phyloP scores from a whole-genome alignment of 2,329 filamentous ascomycete species.

The Epichloe brachyelytri region DNA sequence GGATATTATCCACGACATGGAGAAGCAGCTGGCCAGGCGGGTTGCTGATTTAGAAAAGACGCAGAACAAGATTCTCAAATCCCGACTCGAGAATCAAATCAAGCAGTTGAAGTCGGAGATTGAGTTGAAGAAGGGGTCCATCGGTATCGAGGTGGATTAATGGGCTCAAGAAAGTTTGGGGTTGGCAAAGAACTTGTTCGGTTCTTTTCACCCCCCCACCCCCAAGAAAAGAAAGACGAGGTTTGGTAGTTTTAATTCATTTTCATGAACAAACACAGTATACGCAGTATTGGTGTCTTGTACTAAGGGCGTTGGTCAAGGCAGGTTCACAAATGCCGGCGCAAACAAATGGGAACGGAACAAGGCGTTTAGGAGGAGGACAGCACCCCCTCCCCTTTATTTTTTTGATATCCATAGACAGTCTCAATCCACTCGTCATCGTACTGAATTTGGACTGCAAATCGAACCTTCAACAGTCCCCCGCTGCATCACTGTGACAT shows the following conservation, averaged over 20 bases:
- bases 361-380: background rate
- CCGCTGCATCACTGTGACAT: background rate
- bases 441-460: background rate
- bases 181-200: too few species aligned
- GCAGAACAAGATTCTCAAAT: constrained; percentile 34
- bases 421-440: background rate
- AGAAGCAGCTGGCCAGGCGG: constrained; percentile 34
- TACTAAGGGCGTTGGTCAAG: too few species aligned
- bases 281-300: too few species aligned
- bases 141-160: constrained; percentile 27
- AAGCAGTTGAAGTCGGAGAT: constrained; percentile 32
- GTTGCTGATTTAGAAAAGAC: constrained; percentile 31
- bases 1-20: constrained; percentile 40
- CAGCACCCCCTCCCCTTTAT: too few species aligned
- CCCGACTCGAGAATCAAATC: constrained; percentile 37
- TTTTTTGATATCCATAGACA: background rate
- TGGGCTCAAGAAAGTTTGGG: constrained; percentile 5
- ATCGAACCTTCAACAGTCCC: background rate
- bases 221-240: too few species aligned
- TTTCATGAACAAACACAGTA: background rate
- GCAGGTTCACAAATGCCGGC: too few species aligned
- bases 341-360: background rate
- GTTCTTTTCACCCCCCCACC: too few species aligned
- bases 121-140: constrained; percentile 31
- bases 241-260: background rate